Percentiles rank a stretch among this genome's conserved stretches.
Evolutionary conservation across 768 basidiomycete species (phyloP).

Genomic region (Phlegmacium glaucopus): DNA sequence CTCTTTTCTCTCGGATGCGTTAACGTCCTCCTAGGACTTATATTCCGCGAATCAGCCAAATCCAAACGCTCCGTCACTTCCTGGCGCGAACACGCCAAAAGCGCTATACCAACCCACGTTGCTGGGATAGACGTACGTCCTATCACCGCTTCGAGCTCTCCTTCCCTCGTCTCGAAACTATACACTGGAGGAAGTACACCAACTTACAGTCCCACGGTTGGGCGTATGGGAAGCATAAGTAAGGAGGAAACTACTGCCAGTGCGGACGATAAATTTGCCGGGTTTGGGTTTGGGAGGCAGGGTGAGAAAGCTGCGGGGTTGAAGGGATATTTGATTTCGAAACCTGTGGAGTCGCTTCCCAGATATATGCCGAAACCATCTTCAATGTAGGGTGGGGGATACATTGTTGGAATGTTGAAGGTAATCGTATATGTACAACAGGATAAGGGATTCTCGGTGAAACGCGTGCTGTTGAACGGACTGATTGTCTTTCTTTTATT

Average conservation of each 20-base stretch:
- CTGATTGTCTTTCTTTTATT: too few relatives aligned
- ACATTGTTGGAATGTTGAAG: too few relatives aligned
- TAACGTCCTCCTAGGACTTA: constrained; percentile 78
- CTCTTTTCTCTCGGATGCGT: constrained; percentile 79
- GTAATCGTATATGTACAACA: too few relatives aligned
- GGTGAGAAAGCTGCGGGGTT: constrained; percentile 75
- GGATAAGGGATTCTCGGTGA: too few relatives aligned
- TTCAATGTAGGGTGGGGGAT: too few relatives aligned
- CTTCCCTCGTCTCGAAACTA: constrained; percentile 30
- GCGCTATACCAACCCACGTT: constrained; percentile 48
- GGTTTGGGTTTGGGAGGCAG: constrained; percentile 78
- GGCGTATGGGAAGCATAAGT: neutral
- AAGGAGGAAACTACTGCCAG: constrained; percentile 15
- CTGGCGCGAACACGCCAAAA: constrained; percentile 60
- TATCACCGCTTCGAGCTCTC: constrained; percentile 33
- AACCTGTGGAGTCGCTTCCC: constrained; percentile 27
- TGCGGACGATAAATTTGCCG: constrained; percentile 34
- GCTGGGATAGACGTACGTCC: constrained; percentile 12
- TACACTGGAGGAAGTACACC: constrained; percentile 20
- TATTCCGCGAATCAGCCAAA: constrained; percentile 72
- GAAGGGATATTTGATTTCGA: constrained; percentile 43
- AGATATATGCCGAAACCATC: constrained; percentile 39
- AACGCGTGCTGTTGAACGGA: too few relatives aligned
- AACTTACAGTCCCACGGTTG: constrained; percentile 19
- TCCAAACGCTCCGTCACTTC: constrained; percentile 60